Conservation (phyloP, 805 yeast species). For the Blastobotrys americana region DNA sequence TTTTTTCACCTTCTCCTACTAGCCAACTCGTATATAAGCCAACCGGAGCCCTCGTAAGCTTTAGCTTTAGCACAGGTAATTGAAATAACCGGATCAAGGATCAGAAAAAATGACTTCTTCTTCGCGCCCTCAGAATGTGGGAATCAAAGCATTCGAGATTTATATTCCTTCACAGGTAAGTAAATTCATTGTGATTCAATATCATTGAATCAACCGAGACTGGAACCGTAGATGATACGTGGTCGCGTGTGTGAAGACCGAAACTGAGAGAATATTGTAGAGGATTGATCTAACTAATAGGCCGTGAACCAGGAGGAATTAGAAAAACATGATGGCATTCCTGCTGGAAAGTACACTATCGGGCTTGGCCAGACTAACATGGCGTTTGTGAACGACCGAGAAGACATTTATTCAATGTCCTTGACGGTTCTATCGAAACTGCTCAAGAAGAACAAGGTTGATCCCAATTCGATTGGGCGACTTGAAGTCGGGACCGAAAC, state of each 20-base stretch:
- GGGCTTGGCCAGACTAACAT: conserved; percentile 98
- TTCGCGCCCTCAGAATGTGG: conserved; percentile 66
- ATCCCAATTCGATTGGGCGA: conserved; percentile 77
- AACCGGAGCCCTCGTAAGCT: too few relatives aligned
- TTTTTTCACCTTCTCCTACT: too few relatives aligned
- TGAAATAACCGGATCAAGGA: too few relatives aligned
- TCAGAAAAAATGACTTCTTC: conserved; percentile 9
- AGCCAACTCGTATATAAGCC: too few relatives aligned
- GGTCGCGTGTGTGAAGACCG: neutral
- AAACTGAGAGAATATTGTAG: neutral
- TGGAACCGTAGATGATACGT: neutral
- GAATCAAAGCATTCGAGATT: conserved; percentile 93
- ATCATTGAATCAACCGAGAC: neutral
- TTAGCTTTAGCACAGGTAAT: too few relatives aligned
- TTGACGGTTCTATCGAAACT: conserved; percentile 78
- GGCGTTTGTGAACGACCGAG: conserved; percentile 96
- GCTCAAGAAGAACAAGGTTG: conserved; percentile 74
- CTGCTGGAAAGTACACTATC: conserved; percentile 94
- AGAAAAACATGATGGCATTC: conserved; percentile 76
- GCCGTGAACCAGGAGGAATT: conserved; percentile 78
- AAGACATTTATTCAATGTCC: conserved; percentile 91
- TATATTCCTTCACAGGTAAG: conserved; percentile 74
- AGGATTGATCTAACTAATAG: conserved; percentile 1
- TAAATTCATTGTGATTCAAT: conserved; percentile 10
- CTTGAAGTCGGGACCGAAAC: conserved; percentile 99